Evolutionary conservation across 140 eudicot genomes (phyloP).

Genomic region (Cichorium intybus): DNA sequence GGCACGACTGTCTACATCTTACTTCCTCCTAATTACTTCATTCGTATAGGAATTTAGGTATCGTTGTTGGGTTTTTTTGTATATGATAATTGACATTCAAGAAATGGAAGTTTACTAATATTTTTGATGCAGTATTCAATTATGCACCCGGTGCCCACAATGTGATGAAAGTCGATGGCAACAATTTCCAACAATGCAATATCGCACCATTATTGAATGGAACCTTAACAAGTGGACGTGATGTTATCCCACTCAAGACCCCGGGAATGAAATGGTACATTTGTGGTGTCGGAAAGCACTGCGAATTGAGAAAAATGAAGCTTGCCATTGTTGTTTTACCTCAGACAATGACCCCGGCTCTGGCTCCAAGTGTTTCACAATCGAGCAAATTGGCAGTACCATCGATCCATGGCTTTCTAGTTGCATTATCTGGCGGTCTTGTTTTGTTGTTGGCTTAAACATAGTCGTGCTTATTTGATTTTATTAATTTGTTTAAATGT

Average conservation of each 20-base stretch:
- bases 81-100: no score
- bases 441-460: background rate
- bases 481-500: background rate
- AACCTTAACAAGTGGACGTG: constrained; percentile 43
- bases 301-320: constrained; percentile 30
- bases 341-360: constrained; percentile 24
- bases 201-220: constrained; percentile 19
- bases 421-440: constrained; percentile 6
- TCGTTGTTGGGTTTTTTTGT: no score
- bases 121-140: constrained; percentile 28
- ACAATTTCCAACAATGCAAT: constrained; percentile 35
- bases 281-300: constrained; percentile 43
- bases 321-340: constrained; percentile 23
- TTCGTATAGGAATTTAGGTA: no score
- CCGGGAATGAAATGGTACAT: constrained; percentile 50
- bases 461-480: background rate
- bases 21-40: no score
- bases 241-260: constrained; percentile 34
- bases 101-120: background rate
- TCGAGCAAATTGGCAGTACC: constrained; percentile 9
- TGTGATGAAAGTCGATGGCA: constrained; percentile 44
- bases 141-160: constrained; percentile 30
- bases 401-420: background rate
- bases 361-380: background rate
- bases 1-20: no score